A percentile compares a stretch with the other conserved stretches of the same genome.
phyloP scores from a whole-genome alignment of 768 basidiomycete species.

The Lactarius sanguifluus region DNA sequence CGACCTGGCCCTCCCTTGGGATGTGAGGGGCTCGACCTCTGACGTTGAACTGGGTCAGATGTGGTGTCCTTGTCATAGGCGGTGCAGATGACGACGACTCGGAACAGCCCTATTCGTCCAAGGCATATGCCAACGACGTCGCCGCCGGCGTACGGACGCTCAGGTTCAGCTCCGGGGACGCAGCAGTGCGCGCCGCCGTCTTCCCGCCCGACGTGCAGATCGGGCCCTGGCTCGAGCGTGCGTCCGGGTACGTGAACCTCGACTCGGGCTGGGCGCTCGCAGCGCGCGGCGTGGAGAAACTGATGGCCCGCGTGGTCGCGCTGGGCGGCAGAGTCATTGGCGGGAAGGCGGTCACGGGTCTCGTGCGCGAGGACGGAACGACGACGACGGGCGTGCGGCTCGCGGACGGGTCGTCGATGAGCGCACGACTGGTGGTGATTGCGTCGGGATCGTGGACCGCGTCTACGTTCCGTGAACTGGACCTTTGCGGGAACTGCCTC shows the following conservation, averaged over 20 bases:
- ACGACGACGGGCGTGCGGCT: slow-evolving; percentile 60
- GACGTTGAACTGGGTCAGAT: slow-evolving; percentile 43
- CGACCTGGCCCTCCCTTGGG: not conserved
- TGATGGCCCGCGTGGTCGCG: slow-evolving; percentile 55
- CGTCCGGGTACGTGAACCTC: slow-evolving; percentile 65
- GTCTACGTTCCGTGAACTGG: slow-evolving; percentile 63
- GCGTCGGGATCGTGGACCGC: slow-evolving; percentile 87
- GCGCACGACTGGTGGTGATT: slow-evolving; percentile 64
- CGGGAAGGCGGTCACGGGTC: slow-evolving; percentile 55
- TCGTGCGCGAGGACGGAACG: slow-evolving; percentile 44
- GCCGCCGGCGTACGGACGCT: slow-evolving; percentile 53
- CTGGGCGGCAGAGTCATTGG: slow-evolving; percentile 60
- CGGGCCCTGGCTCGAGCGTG: slow-evolving; percentile 38
- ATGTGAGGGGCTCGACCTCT: not conserved
- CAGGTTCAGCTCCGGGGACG: slow-evolving; percentile 39
- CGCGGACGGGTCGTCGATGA: slow-evolving; percentile 52
- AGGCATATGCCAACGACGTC: slow-evolving; percentile 63
- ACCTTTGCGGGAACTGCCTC: slow-evolving; percentile 50
- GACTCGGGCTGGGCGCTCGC: slow-evolving; percentile 89
- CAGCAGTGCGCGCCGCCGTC: slow-evolving; percentile 42
- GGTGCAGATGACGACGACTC: slow-evolving; percentile 22
- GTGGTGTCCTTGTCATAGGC: slow-evolving; percentile 65
- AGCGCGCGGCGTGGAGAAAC: slow-evolving; percentile 54
- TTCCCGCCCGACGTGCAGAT: slow-evolving; percentile 48
- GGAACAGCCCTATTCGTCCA: slow-evolving; percentile 45